Evolutionary conservation across 352 stramenopile genomes (phyloP).

Genomic region (Globisporangium rhizosaccharum): DNA sequence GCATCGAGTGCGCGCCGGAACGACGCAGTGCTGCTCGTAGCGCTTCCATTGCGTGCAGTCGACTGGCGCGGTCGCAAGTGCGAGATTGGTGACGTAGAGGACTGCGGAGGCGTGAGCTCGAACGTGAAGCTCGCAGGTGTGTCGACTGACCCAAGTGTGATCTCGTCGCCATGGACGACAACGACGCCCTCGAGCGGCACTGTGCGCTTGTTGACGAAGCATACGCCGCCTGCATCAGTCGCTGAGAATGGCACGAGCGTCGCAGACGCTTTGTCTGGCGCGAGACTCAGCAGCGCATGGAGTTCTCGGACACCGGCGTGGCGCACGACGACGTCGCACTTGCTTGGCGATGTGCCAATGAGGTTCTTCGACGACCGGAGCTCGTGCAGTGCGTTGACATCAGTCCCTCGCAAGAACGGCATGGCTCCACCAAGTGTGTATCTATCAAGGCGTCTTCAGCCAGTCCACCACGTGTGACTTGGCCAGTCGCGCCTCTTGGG

Average conservation of each 20-base stretch:
- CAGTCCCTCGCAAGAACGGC: conserved; percentile 30
- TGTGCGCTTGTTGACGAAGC: conserved; percentile 43
- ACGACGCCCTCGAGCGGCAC: conserved; percentile 32
- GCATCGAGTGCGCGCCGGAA: conserved; percentile 47
- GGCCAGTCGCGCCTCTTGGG: not conserved
- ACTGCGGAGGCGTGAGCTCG: conserved; percentile 21
- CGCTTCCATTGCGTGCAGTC: conserved; percentile 1
- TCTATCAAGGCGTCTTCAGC: too few relatives aligned
- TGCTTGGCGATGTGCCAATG: conserved; percentile 33
- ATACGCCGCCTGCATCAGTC: conserved; percentile 20
- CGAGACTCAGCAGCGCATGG: conserved; percentile 50
- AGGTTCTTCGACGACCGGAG: conserved; percentile 60
- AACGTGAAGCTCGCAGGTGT: conserved; percentile 45
- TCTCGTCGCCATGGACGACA: conserved; percentile 55
- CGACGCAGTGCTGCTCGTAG: conserved; percentile 16
- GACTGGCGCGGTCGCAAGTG: not conserved
- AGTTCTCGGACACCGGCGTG: conserved; percentile 38
- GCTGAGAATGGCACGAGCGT: conserved; percentile 54
- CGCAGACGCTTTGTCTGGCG: conserved; percentile 23
- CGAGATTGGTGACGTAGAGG: not conserved
- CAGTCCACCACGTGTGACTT: not conserved
- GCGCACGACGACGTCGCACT: conserved; percentile 56
- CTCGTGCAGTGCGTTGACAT: conserved; percentile 17
- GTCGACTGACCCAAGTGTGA: conserved; percentile 36
- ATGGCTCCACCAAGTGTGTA: conserved; percentile 14